Percentiles rank a stretch among this genome's conserved stretches.
Conservation (phyloP, 2,329 filamentous ascomycete genomes). For the Botrytis fabae region DNA sequence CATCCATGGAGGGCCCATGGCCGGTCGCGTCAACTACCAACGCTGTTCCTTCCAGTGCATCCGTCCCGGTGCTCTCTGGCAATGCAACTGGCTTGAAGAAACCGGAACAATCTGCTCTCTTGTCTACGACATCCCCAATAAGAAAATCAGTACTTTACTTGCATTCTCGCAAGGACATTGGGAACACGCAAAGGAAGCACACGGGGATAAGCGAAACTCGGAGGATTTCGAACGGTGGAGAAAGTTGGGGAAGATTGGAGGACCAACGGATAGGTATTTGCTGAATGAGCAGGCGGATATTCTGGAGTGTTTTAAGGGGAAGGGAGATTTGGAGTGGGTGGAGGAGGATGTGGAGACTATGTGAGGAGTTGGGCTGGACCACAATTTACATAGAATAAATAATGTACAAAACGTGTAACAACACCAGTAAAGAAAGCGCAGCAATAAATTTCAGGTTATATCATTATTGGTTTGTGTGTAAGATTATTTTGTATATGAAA, state of each 20-base stretch:
- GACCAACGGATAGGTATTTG: slow-evolving; percentile 51
- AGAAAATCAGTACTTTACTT: slow-evolving; percentile 49
- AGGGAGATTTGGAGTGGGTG: slow-evolving; percentile 50
- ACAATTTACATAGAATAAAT: not conserved
- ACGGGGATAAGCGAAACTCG: slow-evolving; percentile 56
- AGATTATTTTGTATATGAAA: not conserved
- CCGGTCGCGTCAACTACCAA: not conserved
- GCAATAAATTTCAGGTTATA: not conserved
- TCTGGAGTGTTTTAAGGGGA: slow-evolving; percentile 50
- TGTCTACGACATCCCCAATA: not conserved
- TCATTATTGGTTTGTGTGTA: not conserved
- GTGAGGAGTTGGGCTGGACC: slow-evolving; percentile 12
- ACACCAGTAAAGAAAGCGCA: no score
- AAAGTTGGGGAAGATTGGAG: slow-evolving; percentile 50
- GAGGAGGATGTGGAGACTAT: slow-evolving; percentile 39
- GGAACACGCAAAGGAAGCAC: slow-evolving; percentile 51
- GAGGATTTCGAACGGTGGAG: slow-evolving; percentile 54
- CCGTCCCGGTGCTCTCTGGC: not conserved
- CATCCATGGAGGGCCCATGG: not conserved
- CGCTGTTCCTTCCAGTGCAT: not conserved
- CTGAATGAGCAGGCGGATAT: slow-evolving; percentile 56
- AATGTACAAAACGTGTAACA: no score
- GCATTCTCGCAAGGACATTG: slow-evolving; percentile 57
- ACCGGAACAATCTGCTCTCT: not conserved
- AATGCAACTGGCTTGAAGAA: not conserved